phyloP scores from a whole-genome alignment of 1,284 basidiomycete genomes.

The Fomitiporia mediterranea region DNA sequence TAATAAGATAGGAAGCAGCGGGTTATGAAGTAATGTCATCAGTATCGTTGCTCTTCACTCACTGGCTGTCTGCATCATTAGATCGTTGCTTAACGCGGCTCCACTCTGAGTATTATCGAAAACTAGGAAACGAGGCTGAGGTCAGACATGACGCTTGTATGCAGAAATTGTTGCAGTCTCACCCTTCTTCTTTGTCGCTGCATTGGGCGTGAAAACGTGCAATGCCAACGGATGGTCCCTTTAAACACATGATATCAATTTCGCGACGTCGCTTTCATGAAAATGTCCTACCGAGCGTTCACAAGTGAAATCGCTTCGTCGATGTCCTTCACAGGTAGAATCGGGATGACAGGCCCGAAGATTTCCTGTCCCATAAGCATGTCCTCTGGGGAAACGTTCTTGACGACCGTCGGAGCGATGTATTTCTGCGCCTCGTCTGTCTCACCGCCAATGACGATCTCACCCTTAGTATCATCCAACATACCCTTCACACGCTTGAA shows the following conservation, averaged over 20 bases:
- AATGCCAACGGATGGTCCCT: constrained; percentile 75
- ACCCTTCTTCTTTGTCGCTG: constrained; percentile 60
- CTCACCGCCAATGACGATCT: constrained; percentile 67
- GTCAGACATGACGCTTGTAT: not conserved
- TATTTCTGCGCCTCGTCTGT: constrained; percentile 53
- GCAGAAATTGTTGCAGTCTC: constrained; percentile 18
- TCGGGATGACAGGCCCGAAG: constrained; percentile 75
- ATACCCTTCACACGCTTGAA: constrained; percentile 60
- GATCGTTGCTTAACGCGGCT: constrained; percentile 63
- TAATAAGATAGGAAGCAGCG: constrained; percentile 25
- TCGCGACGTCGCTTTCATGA: not conserved
- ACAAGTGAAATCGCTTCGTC: constrained; percentile 73
- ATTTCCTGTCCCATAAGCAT: constrained; percentile 78
- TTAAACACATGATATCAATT: not conserved
- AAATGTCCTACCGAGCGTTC: constrained; percentile 45
- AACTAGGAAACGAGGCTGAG: constrained; percentile 35
- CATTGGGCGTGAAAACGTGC: constrained; percentile 69
- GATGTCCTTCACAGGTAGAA: constrained; percentile 68
- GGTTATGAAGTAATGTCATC: not conserved
- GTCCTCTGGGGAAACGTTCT: constrained; percentile 59
- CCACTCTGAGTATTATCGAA: constrained; percentile 67
- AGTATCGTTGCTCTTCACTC: constrained; percentile 22
- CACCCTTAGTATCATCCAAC: constrained; percentile 67
- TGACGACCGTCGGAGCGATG: constrained; percentile 67
- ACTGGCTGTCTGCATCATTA: constrained; percentile 52